A percentile compares a stretch with the other conserved stretches of the same genome.
phyloP scores from a whole-genome alignment of 768 basidiomycete genomes.

The Cubamyces sp. region DNA sequence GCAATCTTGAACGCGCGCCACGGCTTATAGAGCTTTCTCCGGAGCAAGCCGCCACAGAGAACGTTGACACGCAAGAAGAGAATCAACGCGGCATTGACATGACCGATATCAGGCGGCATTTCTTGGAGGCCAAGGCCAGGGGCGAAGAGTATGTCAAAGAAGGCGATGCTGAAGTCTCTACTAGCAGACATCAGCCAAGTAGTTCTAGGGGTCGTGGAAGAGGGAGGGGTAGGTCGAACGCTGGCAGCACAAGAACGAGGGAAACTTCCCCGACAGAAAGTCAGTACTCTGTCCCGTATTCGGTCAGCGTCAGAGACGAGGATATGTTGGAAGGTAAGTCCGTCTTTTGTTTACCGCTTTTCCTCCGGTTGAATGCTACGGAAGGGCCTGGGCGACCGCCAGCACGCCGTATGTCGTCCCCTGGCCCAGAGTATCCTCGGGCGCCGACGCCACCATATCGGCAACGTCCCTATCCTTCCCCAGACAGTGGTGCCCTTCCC shows the following conservation, averaged over 20 bases:
- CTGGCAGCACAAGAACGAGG: slow-evolving; percentile 3
- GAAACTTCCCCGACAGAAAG: slow-evolving; percentile 28
- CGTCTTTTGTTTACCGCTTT: not conserved
- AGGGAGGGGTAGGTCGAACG: slow-evolving; percentile 15
- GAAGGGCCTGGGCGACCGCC: slow-evolving; percentile 21
- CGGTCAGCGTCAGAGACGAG: slow-evolving; percentile 9
- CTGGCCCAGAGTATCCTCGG: slow-evolving; percentile 10
- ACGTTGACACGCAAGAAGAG: slow-evolving; percentile 49
- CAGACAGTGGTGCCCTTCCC: slow-evolving; percentile 9
- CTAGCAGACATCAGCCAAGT: not conserved
- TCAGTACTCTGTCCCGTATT: slow-evolving; percentile 13
- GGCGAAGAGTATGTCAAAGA: slow-evolving; percentile 22
- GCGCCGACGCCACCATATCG: slow-evolving; percentile 15
- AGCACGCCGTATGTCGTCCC: slow-evolving; percentile 17
- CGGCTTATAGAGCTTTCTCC: slow-evolving; percentile 34
- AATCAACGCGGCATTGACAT: slow-evolving; percentile 45
- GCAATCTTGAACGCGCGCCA: slow-evolving; percentile 35
- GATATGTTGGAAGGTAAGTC: slow-evolving; percentile 25
- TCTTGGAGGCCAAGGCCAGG: slow-evolving; percentile 38
- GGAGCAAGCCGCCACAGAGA: slow-evolving; percentile 43
- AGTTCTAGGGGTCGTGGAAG: slow-evolving; percentile 8
- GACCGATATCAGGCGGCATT: slow-evolving; percentile 41
- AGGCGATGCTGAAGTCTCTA: slow-evolving; percentile 9
- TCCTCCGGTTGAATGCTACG: not conserved
- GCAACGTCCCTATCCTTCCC: slow-evolving; percentile 8